These are phyloP conservation scores for Diplotaxis tenuifolia DNA, from an alignment of 345 rosid species.

Conservation along the genomic window DNA sequence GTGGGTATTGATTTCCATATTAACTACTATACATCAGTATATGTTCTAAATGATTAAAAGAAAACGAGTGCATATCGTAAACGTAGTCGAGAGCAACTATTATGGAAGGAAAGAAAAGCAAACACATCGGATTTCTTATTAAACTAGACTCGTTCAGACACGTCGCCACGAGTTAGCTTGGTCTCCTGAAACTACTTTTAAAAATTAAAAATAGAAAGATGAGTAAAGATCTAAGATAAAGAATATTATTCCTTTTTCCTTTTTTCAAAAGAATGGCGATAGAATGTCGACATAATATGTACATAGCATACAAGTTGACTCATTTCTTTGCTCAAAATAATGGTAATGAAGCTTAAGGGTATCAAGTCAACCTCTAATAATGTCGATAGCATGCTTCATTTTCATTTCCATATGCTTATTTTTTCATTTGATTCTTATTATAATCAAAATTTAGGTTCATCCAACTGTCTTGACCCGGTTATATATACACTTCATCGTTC, in stretches of 20 bases:
- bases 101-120: not conserved
- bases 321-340: constrained; percentile 21
- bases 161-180: constrained; percentile 19
- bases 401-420: not conserved
- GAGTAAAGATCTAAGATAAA: constrained; percentile 3
- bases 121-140: not conserved
- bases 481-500: constrained; percentile 8
- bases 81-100: constrained; percentile 34
- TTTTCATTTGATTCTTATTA: not conserved
- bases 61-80: constrained; percentile 5
- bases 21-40: not conserved
- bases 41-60: not conserved
- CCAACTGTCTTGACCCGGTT: not conserved
- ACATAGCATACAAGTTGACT: constrained; percentile 20
- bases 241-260: not conserved
- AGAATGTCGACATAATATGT: constrained; percentile 41
- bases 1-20: not conserved
- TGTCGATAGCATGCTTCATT: constrained; percentile 31
- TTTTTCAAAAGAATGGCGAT: constrained; percentile 20
- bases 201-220: not conserved
- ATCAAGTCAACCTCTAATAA: constrained; percentile 27
- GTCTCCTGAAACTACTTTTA: not conserved
- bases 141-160: constrained; percentile 14
- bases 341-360: constrained; percentile 20
- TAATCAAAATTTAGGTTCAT: not conserved